Evolutionary conservation across 2,329 filamentous ascomycete genomes (phyloP).

Genomic region (Cryphonectria nitschkei): DNA sequence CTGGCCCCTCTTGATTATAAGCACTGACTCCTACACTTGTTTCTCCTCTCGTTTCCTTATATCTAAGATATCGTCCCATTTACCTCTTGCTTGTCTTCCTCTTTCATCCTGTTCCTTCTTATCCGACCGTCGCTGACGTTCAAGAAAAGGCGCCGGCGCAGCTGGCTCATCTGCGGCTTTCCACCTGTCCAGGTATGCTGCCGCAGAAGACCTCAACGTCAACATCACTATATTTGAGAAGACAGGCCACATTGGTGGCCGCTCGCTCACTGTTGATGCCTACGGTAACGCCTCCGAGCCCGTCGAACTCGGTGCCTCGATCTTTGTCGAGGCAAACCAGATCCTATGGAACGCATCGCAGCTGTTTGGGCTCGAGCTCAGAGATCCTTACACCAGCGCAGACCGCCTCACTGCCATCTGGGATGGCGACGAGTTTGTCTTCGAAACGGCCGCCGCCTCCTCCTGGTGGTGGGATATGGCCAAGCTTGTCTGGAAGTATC

Average conservation of each 20-base stretch:
- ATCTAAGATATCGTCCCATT: not conserved
- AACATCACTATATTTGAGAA: conserved; percentile 91
- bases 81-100: not conserved
- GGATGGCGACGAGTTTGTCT: conserved; percentile 78
- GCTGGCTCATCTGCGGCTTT: conserved; percentile 88
- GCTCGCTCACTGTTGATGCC: conserved; percentile 81
- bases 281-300: conserved; percentile 69
- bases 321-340: conserved; percentile 84
- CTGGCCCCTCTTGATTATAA: not conserved
- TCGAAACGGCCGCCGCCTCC: conserved; percentile 60
- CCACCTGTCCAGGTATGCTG: conserved; percentile 73
- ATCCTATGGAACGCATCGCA: conserved; percentile 77
- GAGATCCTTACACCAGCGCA: conserved; percentile 49
- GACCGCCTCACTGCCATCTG: conserved; percentile 74
- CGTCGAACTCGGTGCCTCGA: conserved; percentile 87
- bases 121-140: not conserved
- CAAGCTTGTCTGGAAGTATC: conserved; percentile 85
- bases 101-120: not conserved
- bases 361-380: conserved; percentile 69
- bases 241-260: conserved; percentile 76
- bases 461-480: conserved; percentile 79
- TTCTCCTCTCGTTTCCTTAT: not conserved
- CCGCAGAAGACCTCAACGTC: conserved; percentile 60
- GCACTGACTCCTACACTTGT: not conserved
- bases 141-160: conserved; percentile 75